Base-by-base conservation (phyloP, 371 early-diverging fungal genomes). In the Mortierella sp. region DNA sequence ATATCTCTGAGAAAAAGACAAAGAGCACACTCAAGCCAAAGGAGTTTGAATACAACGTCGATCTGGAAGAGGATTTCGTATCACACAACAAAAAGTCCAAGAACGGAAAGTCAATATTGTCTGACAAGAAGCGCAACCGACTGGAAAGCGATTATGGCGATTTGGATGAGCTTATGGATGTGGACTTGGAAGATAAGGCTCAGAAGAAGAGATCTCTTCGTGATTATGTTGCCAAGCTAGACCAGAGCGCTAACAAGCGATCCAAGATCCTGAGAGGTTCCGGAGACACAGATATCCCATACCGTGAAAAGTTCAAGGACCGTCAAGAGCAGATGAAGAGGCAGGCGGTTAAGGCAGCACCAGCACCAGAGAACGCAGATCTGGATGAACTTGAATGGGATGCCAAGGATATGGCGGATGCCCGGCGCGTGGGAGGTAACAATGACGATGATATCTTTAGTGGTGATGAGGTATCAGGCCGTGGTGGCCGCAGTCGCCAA, bases 101-200 rank as follows among this genome's bases (percentile, higher is more conserved):
- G 84, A 84, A 69, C 54, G 58, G 32, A 28, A 76, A 65, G 66
- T 84, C 73, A 77, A 84, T 62, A 87, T 84, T 72, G 57, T 68
- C 39, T 68, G 83, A 73, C 64, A 86, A 77, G 66, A 83, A 75
- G 72, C 84, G 62, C 73, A 84, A 68, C 70, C 84, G 45, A 59
- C 71, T 72, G 47, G 89, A 84, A 60, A 90, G 88, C 59, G 95
- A 96, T 80, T 93, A 95, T 85, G 95, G 94, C 52, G 96, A 96
- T 83, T 78, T 89, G 78, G 90, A 90, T 57, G 88, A 90, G 37
- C 73, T 95, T 71, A 91, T 93, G 74, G 94, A 92, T 62, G 87
- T 90, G 14, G 96, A 96, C 75, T 81, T 92, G 73, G 92, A 93
- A 72, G 97, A 96, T 73, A 96, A 96, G 86, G 72, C 87, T 26